Base-by-base conservation (phyloP, 345 rosid species). In the Limnanthes douglasii region DNA sequence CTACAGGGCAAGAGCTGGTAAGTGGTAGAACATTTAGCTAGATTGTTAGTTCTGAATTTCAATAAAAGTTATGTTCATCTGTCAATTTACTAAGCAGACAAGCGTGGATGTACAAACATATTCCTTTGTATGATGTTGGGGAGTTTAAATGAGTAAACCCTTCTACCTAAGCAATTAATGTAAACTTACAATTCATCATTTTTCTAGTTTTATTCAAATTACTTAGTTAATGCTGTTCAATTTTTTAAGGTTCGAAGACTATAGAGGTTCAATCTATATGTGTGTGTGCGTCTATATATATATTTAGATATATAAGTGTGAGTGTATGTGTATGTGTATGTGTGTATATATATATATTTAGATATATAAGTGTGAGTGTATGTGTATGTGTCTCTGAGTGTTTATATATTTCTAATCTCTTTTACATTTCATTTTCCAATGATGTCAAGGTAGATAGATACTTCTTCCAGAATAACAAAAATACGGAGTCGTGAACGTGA, bases 1-100 rank as follows among this genome's bases (percentile, higher is more conserved):
- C 96, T 29, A 81, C 99, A 21, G 99, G 96, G 25, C 96, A 92
- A 72, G 99, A 92, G 58, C 64, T 92, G 94, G 96, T 79, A 77
- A 36, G 10, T n/a, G n/a, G n/a, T n/a, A n/a, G n/a, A n/a, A 21
- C 13, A 47, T 24, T 48, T 32, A 39, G 15, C 16, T 8, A 28
- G 35, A 34, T 16, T 41, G 31, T 31, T 18, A 56, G 11, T 27
- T 19, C 11, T 18, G 15, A 8, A 45, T 34, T 37, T 53, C 15
- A n/a, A n/a, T n/a, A n/a, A n/a, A n/a, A n/a, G n/a, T n/a, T n/a
- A n/a, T n/a, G n/a, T n/a, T n/a, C n/a, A n/a, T n/a, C n/a, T n/a
- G n/a, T n/a, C n/a, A n/a, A n/a, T n/a, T n/a, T n/a, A n/a, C n/a
- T n/a, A n/a, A n/a, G n/a, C n/a, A n/a, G n/a, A n/a, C n/a, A n/a